Evolutionary conservation across 2,329 filamentous ascomycete species (phyloP).

Genomic region (Boeremia exigua): DNA sequence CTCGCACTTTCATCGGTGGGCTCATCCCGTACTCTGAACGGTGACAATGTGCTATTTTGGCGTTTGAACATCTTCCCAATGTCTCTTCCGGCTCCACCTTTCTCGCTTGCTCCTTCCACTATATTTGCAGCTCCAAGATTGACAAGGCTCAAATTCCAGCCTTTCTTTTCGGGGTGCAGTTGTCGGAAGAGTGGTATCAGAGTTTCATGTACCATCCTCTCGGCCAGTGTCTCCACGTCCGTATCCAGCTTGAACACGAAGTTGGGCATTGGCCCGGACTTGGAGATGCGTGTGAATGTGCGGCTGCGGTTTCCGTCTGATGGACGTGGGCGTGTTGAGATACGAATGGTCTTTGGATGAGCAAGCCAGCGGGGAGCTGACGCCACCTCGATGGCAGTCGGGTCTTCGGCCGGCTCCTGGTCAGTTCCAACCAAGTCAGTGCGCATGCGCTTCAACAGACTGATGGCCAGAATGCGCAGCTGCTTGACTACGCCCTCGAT

Average conservation of each 20-base stretch:
- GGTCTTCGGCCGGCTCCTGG: conserved; percentile 20
- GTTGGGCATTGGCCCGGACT: conserved; percentile 73
- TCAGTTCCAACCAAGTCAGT: conserved; percentile 71
- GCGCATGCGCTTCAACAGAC: conserved; percentile 79
- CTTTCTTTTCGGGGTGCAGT: conserved; percentile 70
- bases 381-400: background rate
- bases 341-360: conserved; percentile 78
- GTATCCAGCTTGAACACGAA: conserved; percentile 73
- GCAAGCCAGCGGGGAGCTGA: conserved; percentile 70
- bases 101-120: conserved; percentile 57
- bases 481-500: conserved; percentile 70
- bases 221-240: conserved; percentile 65
- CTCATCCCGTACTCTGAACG: background rate
- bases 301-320: conserved; percentile 62
- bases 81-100: conserved; percentile 66
- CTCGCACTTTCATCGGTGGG: background rate
- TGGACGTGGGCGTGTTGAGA: conserved; percentile 73
- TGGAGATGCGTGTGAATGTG: conserved; percentile 73
- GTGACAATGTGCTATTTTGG: conserved; percentile 72
- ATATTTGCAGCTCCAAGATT: conserved; percentile 92
- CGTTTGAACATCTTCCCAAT: conserved; percentile 82
- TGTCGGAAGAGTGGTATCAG: conserved; percentile 76
- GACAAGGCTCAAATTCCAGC: conserved; percentile 82
- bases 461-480: conserved; percentile 70
- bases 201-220: conserved; percentile 71